Conservation (phyloP, 208 protist genomes). For the Leishmania lainsoni region DNA sequence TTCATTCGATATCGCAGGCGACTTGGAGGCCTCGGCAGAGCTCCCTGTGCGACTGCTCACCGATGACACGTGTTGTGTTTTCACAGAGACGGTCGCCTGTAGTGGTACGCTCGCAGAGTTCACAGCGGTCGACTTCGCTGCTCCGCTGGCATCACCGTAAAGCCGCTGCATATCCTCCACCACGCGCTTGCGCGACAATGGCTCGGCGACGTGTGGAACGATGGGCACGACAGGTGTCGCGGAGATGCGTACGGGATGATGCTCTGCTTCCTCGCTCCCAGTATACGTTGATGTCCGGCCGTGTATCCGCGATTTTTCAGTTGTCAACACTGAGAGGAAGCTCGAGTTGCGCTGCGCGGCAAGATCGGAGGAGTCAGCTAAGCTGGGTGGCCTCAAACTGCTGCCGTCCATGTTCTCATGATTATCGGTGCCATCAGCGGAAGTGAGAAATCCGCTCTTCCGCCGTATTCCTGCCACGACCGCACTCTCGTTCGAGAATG, state of each 20-base stretch:
- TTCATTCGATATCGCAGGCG: conserved; percentile 4
- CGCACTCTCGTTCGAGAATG: background rate
- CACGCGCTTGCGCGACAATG: conserved; percentile 27
- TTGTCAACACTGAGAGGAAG: background rate
- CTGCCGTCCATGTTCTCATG: background rate
- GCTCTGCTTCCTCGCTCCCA: background rate
- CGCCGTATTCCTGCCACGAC: background rate
- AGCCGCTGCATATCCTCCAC: conserved; percentile 36
- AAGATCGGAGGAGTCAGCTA: background rate
- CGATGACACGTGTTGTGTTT: background rate
- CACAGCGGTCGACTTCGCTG: background rate
- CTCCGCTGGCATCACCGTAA: conserved; percentile 10
- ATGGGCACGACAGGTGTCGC: conserved; percentile 68
- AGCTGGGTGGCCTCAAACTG: background rate
- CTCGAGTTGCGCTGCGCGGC: background rate
- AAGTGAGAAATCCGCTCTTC: background rate
- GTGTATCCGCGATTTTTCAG: background rate
- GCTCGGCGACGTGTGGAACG: conserved; percentile 38
- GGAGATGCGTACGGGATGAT: conserved; percentile 22
- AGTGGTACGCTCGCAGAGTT: background rate
- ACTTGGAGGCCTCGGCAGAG: background rate
- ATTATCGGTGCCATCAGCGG: background rate
- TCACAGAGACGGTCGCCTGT: background rate
- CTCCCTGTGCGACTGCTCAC: background rate
- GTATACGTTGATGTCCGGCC: background rate